Evolutionary conservation across 2,329 filamentous ascomycete species (phyloP).

Genomic region (Trichoderma brevicompactum): DNA sequence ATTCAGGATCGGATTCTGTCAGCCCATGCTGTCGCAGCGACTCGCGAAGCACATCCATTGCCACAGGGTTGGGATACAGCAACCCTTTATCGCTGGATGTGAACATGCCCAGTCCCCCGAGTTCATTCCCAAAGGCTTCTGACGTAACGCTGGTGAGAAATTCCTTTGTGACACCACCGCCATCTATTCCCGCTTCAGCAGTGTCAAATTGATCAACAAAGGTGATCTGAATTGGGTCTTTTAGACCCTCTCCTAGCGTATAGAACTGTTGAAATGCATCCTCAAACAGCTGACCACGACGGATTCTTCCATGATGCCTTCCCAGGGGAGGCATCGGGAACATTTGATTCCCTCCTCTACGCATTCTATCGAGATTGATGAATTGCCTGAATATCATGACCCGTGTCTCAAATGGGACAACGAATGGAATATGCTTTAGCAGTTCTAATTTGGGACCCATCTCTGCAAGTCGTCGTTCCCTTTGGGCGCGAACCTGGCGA

Average conservation of each 20-base stretch:
- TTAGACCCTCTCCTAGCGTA: slow-evolving; percentile 76
- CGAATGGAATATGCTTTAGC: slow-evolving; percentile 93
- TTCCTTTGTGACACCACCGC: slow-evolving; percentile 95
- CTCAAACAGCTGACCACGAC: slow-evolving; percentile 77
- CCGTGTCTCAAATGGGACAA: slow-evolving; percentile 88
- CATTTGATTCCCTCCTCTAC: slow-evolving; percentile 34
- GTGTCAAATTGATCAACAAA: slow-evolving; percentile 91
- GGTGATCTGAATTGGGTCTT: slow-evolving; percentile 94
- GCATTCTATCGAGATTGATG: slow-evolving; percentile 69
- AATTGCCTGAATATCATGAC: slow-evolving; percentile 95
- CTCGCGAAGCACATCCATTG: slow-evolving; percentile 70
- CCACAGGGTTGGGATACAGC: slow-evolving; percentile 84
- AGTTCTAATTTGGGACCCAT: slow-evolving; percentile 88
- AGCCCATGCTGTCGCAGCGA: slow-evolving; percentile 57
- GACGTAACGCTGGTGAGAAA: slow-evolving; percentile 88
- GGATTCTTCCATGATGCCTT: slow-evolving; percentile 78
- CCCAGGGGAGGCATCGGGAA: slow-evolving; percentile 44
- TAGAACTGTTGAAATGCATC: slow-evolving; percentile 89
- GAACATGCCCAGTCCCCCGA: slow-evolving; percentile 64
- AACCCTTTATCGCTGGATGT: slow-evolving; percentile 82
- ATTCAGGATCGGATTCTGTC: slow-evolving; percentile 58
- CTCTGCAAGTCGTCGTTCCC: slow-evolving; percentile 73
- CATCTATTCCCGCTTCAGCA: slow-evolving; percentile 91
- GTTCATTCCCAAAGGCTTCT: slow-evolving; percentile 72
- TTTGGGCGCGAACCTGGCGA: slow-evolving; percentile 68